Evolutionary conservation across 2,329 filamentous ascomycete species (phyloP), one percentile per base, ranked within the genome.

Genomic region (Pseudogymnoascus sp.): DNA sequence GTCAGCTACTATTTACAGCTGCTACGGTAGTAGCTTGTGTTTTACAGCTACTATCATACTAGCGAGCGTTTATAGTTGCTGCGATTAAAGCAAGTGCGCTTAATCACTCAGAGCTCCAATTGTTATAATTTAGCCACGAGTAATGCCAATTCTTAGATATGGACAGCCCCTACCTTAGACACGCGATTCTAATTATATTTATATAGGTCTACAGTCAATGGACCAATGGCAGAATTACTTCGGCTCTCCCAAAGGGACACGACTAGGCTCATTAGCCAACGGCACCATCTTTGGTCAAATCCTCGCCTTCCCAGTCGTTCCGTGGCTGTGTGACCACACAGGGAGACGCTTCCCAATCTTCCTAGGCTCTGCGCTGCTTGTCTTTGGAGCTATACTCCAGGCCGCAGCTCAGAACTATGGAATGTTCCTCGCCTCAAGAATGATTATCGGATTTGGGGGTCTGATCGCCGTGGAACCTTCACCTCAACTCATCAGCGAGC

Each of bases 401-500:
- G 57, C 9, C 14, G 47, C 28, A 7, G 47, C 47, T 3, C 47
- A 53, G n/a, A 53, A 53, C 15, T 53, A 61, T 25, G 62, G 65
- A 15, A 66, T 68, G 66, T 75, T 75, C 18, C 69, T 75, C 18
- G 64, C 68, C 0, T 66, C 69, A 0, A 64, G 73, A 8, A 67
- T 69, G 8, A 63, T 76, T 5, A 65, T 76, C 1, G 73, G 74
- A 1, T 69, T 73, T 59, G 69, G 68, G 4, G 68, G 68, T 1
- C 66, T 63, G 22, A 70, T 75, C 33, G 64, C 71, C 4, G 67
- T 68, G 1, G 71, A 72, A 7, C 69, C 73, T 0, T 68, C 69
- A 1, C 72, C 73, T 1, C 67, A 73, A 1, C 65, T 75, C 0
- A 70, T 75, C 2, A 66, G 72, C 0, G 73, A 75, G 57, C 64